A percentile compares a stretch with the other conserved stretches of the same genome.
phyloP scores from a whole-genome alignment of 2,329 filamentous ascomycete species.

The Aspergillus sp. region DNA sequence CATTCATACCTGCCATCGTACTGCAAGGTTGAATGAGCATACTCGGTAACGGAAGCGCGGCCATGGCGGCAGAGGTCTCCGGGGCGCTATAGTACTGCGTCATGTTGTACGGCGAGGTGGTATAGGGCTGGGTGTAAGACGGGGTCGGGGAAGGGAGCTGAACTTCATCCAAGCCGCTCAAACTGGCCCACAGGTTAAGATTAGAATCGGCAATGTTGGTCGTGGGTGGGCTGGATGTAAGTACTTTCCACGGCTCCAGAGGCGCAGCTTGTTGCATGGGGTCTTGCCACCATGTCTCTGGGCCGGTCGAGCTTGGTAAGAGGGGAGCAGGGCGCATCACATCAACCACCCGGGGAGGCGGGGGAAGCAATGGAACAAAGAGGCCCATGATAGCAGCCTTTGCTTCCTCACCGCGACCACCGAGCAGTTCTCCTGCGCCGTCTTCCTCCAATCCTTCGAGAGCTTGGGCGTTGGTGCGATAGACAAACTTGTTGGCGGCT shows the following conservation, averaged over 20 bases:
- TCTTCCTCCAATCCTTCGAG: slow-evolving; percentile 96
- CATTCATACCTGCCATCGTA: slow-evolving; percentile 67
- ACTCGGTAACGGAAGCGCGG: slow-evolving; percentile 76
- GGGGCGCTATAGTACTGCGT: slow-evolving; percentile 73
- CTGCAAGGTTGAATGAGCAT: slow-evolving; percentile 81
- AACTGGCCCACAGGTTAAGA: slow-evolving; percentile 71
- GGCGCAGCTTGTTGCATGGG: slow-evolving; percentile 62
- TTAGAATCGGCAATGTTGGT: slow-evolving; percentile 70
- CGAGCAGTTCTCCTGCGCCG: slow-evolving; percentile 86
- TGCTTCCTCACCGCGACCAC: slow-evolving; percentile 88
- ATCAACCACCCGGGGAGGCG: slow-evolving; percentile 83
- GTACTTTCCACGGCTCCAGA: slow-evolving; percentile 83
- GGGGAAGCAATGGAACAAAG: slow-evolving; percentile 79
- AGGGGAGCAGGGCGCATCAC: slow-evolving; percentile 81
- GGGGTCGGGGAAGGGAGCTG: slow-evolving; percentile 74
- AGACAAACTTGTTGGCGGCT: slow-evolving; percentile 96
- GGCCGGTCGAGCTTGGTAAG: slow-evolving; percentile 73
- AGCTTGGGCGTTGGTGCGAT: slow-evolving; percentile 78
- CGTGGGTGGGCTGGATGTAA: slow-evolving; percentile 77
- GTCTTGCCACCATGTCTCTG: slow-evolving; percentile 77
- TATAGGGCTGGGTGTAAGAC: slow-evolving; percentile 73
- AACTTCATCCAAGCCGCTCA: slow-evolving; percentile 64
- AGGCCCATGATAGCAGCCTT: slow-evolving; percentile 79
- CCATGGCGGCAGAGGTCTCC: slow-evolving; percentile 67
- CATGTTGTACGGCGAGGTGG: slow-evolving; percentile 58